A percentile compares a stretch with the other conserved stretches of the same genome.
These are phyloP conservation scores for Alnus glutinosa DNA, from an alignment of 306 rosid genomes.

Conservation along the genomic window DNA sequence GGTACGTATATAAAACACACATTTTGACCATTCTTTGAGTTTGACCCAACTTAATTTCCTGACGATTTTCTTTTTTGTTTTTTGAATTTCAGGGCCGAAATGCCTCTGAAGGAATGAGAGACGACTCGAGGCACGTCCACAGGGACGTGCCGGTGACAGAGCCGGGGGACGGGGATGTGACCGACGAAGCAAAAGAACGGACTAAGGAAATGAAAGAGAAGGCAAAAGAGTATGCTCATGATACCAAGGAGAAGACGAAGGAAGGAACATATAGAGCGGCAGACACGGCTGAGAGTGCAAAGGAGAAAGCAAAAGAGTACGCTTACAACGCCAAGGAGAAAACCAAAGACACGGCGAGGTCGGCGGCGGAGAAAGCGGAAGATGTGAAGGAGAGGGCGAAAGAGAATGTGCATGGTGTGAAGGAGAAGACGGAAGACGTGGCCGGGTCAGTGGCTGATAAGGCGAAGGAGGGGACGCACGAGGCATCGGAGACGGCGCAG, in stretches of 20 bases:
- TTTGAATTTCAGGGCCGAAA: slow-evolving; percentile 44
- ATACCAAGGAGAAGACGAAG: slow-evolving; percentile 23
- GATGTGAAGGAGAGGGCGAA: not conserved
- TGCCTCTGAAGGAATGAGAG: slow-evolving; percentile 32
- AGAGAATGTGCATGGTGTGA: slow-evolving; percentile 24
- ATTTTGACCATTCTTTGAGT: not conserved
- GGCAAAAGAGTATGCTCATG: slow-evolving; percentile 26
- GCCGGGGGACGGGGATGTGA: not conserved
- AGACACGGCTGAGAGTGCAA: slow-evolving; percentile 15
- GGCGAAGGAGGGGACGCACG: slow-evolving; percentile 11
- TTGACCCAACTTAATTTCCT: not conserved
- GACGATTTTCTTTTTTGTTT: not conserved
- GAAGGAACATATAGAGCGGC: slow-evolving; percentile 27
- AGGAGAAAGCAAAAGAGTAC: slow-evolving; percentile 27
- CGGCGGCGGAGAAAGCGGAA: not conserved
- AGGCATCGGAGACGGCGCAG: slow-evolving; percentile 26
- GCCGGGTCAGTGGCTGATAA: slow-evolving; percentile 26
- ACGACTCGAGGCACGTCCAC: slow-evolving; percentile 24
- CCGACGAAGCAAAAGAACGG: slow-evolving; percentile 34
- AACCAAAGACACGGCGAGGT: slow-evolving; percentile 18
- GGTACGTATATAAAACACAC: slow-evolving; percentile 27
- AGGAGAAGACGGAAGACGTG: slow-evolving; percentile 40
- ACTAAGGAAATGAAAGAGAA: slow-evolving; percentile 25
- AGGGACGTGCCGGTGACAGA: not conserved
- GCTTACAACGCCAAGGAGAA: slow-evolving; percentile 31